Evolutionary conservation across 768 basidiomycete genomes (phyloP).

Genomic region (Tricholoma furcatifolium): DNA sequence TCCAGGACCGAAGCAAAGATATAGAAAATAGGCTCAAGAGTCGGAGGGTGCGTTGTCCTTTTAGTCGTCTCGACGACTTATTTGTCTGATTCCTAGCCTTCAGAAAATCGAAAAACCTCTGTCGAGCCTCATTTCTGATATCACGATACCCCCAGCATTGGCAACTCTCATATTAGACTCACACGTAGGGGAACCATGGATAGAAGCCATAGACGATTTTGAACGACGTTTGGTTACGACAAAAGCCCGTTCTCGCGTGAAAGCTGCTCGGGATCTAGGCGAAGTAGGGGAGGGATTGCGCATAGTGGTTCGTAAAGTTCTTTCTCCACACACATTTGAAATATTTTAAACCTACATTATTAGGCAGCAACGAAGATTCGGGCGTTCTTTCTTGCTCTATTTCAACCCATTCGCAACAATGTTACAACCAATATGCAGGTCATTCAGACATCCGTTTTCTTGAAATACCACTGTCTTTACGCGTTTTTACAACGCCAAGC

Average conservation of each 20-base stretch:
- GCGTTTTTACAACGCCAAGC: conserved; percentile 85
- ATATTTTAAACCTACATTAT: neutral
- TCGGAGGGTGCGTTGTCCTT: conserved; percentile 61
- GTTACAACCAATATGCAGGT: conserved; percentile 93
- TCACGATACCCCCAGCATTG: conserved; percentile 80
- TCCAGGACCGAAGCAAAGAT: conserved; percentile 87
- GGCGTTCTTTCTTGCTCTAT: conserved; percentile 76
- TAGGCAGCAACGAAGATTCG: conserved; percentile 91
- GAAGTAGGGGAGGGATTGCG: conserved; percentile 86
- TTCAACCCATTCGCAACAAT: conserved; percentile 79
- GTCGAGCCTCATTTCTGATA: conserved; percentile 73
- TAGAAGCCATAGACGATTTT: conserved; percentile 76
- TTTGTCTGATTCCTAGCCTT: conserved; percentile 2
- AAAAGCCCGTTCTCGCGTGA: conserved; percentile 76
- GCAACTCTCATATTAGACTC: conserved; percentile 81
- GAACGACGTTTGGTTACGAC: conserved; percentile 70
- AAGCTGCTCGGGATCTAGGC: conserved; percentile 79
- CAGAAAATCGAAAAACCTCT: conserved; percentile 90
- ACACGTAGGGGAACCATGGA: conserved; percentile 86
- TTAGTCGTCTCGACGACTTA: neutral
- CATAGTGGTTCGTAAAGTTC: conserved; percentile 64
- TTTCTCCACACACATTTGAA: neutral
- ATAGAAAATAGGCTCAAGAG: conserved; percentile 87
- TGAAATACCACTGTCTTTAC: conserved; percentile 82
- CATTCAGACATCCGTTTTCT: conserved; percentile 81